Percentiles rank a stretch among this genome's conserved stretches.
Conservation (phyloP, 768 basidiomycete genomes). For the Lentinula aciculospora region DNA sequence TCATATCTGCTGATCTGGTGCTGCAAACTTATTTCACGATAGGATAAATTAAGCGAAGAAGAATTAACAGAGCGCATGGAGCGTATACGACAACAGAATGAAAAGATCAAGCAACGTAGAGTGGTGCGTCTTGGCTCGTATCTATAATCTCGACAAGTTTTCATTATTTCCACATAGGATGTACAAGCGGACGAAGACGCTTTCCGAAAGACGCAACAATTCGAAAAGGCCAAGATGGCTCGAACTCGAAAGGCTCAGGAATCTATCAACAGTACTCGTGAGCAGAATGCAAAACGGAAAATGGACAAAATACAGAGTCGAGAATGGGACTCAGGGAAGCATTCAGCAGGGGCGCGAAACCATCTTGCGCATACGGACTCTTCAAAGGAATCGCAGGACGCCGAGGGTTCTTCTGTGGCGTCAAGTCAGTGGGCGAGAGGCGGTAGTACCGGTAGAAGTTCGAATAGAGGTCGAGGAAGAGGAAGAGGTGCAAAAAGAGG, state of each 20-base stretch:
- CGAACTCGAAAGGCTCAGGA: slow-evolving; percentile 64
- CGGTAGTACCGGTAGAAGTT: slow-evolving; percentile 20
- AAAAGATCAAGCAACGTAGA: slow-evolving; percentile 68
- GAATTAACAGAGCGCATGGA: slow-evolving; percentile 65
- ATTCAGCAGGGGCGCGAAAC: slow-evolving; percentile 16
- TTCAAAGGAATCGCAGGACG: slow-evolving; percentile 1
- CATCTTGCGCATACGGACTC: slow-evolving; percentile 11
- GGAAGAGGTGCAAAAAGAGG: slow-evolving; percentile 20
- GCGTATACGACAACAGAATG: slow-evolving; percentile 66
- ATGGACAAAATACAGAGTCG: slow-evolving; percentile 73
- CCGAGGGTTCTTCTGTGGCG: slow-evolving; percentile 12
- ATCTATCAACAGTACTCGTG: slow-evolving; percentile 61
- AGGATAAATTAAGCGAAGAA: slow-evolving; percentile 70
- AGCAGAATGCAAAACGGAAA: slow-evolving; percentile 76
- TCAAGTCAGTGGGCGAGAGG: slow-evolving; percentile 24
- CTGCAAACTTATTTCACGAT: slow-evolving; percentile 6
- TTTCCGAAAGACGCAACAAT: slow-evolving; percentile 64
- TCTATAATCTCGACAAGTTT: slow-evolving; percentile 8
- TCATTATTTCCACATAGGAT: slow-evolving; percentile 38
- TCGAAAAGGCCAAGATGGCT: slow-evolving; percentile 52
- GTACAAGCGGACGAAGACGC: slow-evolving; percentile 80
- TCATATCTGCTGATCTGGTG: neutral
- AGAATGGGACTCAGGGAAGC: slow-evolving; percentile 84
- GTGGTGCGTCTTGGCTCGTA: slow-evolving; percentile 33
- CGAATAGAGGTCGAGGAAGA: slow-evolving; percentile 22